Base-by-base conservation (phyloP, 257 asterid genomes). In the Nicotiana tomentosiformis region DNA sequence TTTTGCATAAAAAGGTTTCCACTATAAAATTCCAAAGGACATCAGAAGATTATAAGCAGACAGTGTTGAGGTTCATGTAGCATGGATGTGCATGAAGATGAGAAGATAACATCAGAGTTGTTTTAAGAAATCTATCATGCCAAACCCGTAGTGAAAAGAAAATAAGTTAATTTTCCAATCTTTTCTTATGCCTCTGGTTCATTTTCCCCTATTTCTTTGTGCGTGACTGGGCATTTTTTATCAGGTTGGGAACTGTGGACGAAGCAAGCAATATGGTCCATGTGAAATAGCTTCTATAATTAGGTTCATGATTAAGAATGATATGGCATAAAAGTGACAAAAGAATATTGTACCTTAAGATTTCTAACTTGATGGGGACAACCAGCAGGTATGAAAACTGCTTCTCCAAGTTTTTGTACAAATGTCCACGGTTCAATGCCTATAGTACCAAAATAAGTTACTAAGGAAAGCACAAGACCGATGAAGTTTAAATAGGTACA, bases 311-410 rank as follows among this genome's bases (percentile, higher is more conserved):
- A 1, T 49, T 55, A 11, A 53, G 55, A 60, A 77, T 32, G 33
- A 53, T 53, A 77, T 66, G 62, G 81, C 56, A 64, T 77, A 53
- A 62, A 29, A 39, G 51, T 77, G 26, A 20, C 39, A 51, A 32
- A 43, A 46, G 66, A n/a, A 23, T 61, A 58, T 30, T 14, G 26
- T 70, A 93, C 97, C 95, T 91, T 90, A 77, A 91, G 82, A 84
- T 94, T 93, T 80, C 98, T 88, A 84, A 92, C 97, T 94, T 94
- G 98, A 84, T 93, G 97, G 10, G 98, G 98, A 87, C 97, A 94
- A 20, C 97, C 97, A 51, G 94, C 97, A 69, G 98, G 98, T 79
- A 94, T 90, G 82, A 94, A 86, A 84, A 93, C 95, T 4, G 98
- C 97, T 77, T 94, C 97, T n/a, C 98, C 98, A 80, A 93, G 90